A percentile compares a stretch with the other conserved stretches of the same genome.
phyloP scores from a whole-genome alignment of 306 rosid genomes.

The Prunus mira region DNA sequence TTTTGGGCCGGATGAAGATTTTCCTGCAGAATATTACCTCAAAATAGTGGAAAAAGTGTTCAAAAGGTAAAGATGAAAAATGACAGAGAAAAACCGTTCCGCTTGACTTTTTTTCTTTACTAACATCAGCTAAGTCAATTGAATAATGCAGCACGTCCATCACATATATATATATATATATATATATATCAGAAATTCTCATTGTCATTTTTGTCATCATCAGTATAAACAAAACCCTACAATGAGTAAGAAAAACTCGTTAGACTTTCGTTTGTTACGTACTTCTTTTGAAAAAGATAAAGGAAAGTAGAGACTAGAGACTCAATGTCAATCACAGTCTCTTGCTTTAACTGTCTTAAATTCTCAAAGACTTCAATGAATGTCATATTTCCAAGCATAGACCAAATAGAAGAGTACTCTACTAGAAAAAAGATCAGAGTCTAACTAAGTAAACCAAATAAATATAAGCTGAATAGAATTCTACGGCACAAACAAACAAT shows the following conservation, averaged over 20 bases:
- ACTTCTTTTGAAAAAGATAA: background rate
- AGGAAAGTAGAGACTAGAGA: background rate
- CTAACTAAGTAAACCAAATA: too few relatives aligned
- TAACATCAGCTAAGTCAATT: conserved; percentile 9
- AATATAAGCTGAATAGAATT: too few relatives aligned
- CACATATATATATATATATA: background rate
- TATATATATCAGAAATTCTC: background rate
- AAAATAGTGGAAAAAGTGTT: background rate
- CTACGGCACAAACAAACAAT: too few relatives aligned
- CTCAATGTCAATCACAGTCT: too few relatives aligned
- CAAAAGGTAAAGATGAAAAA: background rate
- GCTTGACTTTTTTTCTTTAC: background rate
- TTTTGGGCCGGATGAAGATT: conserved; percentile 59
- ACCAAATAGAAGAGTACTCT: too few relatives aligned
- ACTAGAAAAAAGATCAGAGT: too few relatives aligned
- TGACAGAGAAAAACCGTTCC: background rate
- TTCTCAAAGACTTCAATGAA: too few relatives aligned
- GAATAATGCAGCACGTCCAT: background rate
- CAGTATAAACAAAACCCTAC: background rate
- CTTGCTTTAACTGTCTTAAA: too few relatives aligned
- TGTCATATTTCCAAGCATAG: too few relatives aligned
- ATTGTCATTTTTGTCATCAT: background rate
- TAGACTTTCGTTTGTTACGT: background rate
- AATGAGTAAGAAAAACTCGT: background rate
- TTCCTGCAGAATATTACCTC: conserved; percentile 36